These are phyloP conservation scores for Canariomyces notabilis DNA, from an alignment of 2,329 filamentous ascomycete species.

Conservation along the genomic window DNA sequence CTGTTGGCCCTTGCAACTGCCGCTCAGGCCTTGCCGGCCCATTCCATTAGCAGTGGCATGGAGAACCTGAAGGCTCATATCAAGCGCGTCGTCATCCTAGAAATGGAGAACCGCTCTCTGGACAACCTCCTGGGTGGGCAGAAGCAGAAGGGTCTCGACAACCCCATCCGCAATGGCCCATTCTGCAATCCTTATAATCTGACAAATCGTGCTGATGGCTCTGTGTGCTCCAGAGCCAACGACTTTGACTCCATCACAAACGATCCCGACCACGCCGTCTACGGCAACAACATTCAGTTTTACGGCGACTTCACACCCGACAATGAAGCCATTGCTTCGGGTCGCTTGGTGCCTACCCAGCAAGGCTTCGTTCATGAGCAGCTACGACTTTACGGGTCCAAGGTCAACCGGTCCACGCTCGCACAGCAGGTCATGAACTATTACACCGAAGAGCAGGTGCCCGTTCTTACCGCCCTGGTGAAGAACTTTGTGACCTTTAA, in stretches of 20 bases:
- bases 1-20: constrained; percentile 7
- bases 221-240: constrained; percentile 30
- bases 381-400: constrained; percentile 30
- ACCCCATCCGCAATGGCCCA: constrained; percentile 38
- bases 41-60: constrained; percentile 9
- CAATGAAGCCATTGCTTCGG: constrained; percentile 32
- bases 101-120: constrained; percentile 42
- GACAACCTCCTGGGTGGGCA: constrained; percentile 41
- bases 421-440: constrained; percentile 39
- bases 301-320: constrained; percentile 36
- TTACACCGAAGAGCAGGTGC: constrained; percentile 39
- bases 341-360: constrained; percentile 24
- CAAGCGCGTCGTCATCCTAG: constrained; percentile 44
- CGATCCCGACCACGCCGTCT: constrained; percentile 38
- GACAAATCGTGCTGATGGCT: constrained; percentile 17
- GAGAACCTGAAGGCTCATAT: constrained; percentile 33
- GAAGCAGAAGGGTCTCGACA: constrained; percentile 34
- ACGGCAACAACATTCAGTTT: constrained; percentile 41
- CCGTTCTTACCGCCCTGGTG: constrained; percentile 35
- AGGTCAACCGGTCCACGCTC: constrained; percentile 30
- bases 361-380: constrained; percentile 39
- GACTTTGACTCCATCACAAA: constrained; percentile 38
- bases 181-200: constrained; percentile 39
- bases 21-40: neutral
- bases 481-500: constrained; percentile 41